Percentiles rank a stretch among this genome's conserved stretches.
Conservation (phyloP, 2,329 filamentous ascomycete genomes). For the Helotiales sp. region DNA sequence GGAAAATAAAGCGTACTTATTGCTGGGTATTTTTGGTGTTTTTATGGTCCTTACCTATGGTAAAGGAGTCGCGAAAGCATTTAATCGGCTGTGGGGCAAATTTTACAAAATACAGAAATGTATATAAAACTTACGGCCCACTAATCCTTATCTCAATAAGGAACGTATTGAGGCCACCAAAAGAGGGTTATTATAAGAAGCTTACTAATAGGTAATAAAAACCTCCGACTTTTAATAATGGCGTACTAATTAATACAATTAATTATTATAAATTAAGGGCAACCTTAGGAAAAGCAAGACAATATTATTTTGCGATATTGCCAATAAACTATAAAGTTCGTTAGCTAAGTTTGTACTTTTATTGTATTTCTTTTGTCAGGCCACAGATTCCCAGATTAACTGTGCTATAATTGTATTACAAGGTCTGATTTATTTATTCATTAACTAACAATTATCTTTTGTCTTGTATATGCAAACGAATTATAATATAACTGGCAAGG, state of each 20-base stretch:
- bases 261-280: conserved; percentile 21
- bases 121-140: conserved; percentile 8
- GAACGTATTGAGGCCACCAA: conserved; percentile 32
- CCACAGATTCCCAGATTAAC: conserved; percentile 46
- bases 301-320: no score
- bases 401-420: conserved; percentile 48
- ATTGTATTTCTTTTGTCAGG: conserved; percentile 55
- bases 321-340: background rate
- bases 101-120: background rate
- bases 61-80: background rate
- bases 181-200: conserved; percentile 14
- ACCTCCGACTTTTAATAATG: conserved; percentile 21
- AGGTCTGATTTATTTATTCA: conserved; percentile 51
- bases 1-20: conserved; percentile 13
- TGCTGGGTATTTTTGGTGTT: background rate
- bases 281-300: no score
- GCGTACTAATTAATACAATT: conserved; percentile 4
- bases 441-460: conserved; percentile 43
- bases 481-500: conserved; percentile 44
- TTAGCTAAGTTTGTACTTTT: background rate
- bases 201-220: conserved; percentile 18
- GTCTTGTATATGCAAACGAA: conserved; percentile 43
- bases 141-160: conserved; percentile 18
- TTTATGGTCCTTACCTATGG: background rate
- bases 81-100: background rate